Conservation (phyloP, 2,329 filamentous ascomycete species). For the Akanthomyces lecanii region DNA sequence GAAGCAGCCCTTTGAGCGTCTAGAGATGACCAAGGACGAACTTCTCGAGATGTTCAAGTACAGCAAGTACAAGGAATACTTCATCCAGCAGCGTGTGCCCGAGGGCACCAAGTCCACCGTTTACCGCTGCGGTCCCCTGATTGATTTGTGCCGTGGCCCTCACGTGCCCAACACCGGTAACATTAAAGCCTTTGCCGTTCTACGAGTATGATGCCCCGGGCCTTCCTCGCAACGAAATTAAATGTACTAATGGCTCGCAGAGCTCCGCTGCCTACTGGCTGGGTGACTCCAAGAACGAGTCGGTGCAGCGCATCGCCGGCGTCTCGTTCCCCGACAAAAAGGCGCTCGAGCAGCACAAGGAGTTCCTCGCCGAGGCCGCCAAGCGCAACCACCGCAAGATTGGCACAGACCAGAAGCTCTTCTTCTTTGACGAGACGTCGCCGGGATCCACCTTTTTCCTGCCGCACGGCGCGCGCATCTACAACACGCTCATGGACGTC, state of each 20-base stretch:
- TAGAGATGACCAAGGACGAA: constrained; percentile 85
- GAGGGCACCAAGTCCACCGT: constrained; percentile 91
- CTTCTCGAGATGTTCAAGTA: constrained; percentile 92
- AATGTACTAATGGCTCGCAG: constrained; percentile 46
- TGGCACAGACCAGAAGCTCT: constrained; percentile 91
- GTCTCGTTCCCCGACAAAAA: constrained; percentile 97
- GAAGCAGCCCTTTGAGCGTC: constrained; percentile 89
- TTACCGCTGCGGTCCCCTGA: constrained; percentile 88
- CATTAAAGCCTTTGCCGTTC: constrained; percentile 91
- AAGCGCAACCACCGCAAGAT: constrained; percentile 95
- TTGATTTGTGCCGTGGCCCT: constrained; percentile 91
- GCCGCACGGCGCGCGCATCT: constrained; percentile 88
- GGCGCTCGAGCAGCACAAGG: constrained; percentile 85
- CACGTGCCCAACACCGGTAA: constrained; percentile 89
- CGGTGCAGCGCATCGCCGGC: constrained; percentile 92
- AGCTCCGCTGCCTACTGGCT: constrained; percentile 78
- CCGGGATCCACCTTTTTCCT: constrained; percentile 91
- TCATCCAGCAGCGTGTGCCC: constrained; percentile 67
- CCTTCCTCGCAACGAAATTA: background rate
- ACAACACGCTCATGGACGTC: constrained; percentile 80
- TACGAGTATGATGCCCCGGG: constrained; percentile 52
- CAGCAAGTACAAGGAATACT: constrained; percentile 98
- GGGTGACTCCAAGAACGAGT: constrained; percentile 89
- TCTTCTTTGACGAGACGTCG: constrained; percentile 94
- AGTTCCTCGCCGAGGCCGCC: constrained; percentile 95